A percentile compares a stretch with the other conserved stretches of the same genome.
phyloP scores from a whole-genome alignment of 371 early-diverging fungal species.

The Mucor irregularis region DNA sequence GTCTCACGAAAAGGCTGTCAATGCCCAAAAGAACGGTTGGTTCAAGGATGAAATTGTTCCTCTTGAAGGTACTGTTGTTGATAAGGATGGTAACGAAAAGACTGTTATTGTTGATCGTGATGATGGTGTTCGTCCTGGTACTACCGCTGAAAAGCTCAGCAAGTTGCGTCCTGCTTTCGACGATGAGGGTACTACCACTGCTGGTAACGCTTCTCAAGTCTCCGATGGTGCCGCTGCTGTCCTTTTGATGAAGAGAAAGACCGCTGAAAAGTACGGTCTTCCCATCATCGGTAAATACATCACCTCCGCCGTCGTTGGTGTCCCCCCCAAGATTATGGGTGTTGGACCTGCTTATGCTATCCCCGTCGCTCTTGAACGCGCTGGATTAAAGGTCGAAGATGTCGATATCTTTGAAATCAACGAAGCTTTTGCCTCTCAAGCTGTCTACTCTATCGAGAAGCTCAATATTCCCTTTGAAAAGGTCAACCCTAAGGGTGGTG shows the following conservation, averaged over 20 bases:
- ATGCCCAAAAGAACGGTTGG: conserved; percentile 88
- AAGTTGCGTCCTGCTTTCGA: conserved; percentile 92
- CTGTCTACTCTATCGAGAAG: conserved; percentile 88
- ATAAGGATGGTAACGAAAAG: conserved; percentile 68
- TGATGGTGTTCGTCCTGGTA: conserved; percentile 93
- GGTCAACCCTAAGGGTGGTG: conserved; percentile 99
- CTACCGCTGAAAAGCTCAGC: conserved; percentile 76
- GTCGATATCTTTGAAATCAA: conserved; percentile 87
- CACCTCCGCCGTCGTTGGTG: conserved; percentile 87
- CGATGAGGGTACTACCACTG: conserved; percentile 85
- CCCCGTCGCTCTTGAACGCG: conserved; percentile 86
- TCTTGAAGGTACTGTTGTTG: conserved; percentile 73
- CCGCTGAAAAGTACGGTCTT: conserved; percentile 86
- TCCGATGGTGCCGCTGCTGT: conserved; percentile 99
- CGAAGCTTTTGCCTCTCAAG: conserved; percentile 99
- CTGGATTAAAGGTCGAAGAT: conserved; percentile 79
- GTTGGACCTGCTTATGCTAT: conserved; percentile 95
- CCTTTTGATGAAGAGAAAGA: conserved; percentile 91
- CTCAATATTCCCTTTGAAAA: conserved; percentile 82
- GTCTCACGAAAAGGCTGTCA: conserved; percentile 79
- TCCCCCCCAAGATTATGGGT: conserved; percentile 92
- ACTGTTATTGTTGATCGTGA: conserved; percentile 73
- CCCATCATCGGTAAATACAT: conserved; percentile 89
- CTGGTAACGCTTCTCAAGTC: conserved; percentile 98
- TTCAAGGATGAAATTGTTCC: conserved; percentile 95